Percentiles rank a stretch among this genome's conserved stretches.
These are phyloP conservation scores for Dictyostelium citrinum DNA, from an alignment of 78 protist genomes.

Conservation along the genomic window DNA sequence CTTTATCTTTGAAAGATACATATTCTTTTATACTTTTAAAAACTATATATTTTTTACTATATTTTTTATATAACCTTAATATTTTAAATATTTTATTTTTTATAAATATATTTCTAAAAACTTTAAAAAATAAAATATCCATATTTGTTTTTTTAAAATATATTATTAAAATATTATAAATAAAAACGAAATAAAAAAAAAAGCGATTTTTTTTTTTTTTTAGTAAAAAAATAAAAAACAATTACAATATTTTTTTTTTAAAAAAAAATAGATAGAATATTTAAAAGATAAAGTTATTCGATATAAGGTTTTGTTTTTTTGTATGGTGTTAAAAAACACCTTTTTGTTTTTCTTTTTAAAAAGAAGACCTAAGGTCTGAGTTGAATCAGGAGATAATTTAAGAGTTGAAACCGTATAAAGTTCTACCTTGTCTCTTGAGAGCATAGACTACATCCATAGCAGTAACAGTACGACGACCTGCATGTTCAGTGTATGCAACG, in stretches of 20 bases:
- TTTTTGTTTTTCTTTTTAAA: conserved; percentile 1
- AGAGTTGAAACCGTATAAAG: conserved; percentile 96
- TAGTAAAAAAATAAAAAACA: too few species aligned
- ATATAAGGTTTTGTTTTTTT: background rate
- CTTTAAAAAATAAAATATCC: background rate
- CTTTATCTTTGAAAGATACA: background rate
- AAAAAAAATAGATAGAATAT: background rate
- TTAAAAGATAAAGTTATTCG: background rate
- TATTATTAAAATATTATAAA: too few species aligned
- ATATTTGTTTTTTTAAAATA: background rate
- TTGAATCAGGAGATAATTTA: conserved; percentile 7
- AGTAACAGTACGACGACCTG: conserved; percentile 96
- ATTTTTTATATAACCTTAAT: background rate
- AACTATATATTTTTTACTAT: background rate
- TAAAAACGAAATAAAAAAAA: too few species aligned
- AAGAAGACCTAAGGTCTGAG: conserved; percentile 22
- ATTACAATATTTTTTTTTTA: too few species aligned
- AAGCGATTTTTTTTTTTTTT: background rate
- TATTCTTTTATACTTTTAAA: background rate
- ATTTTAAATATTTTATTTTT: background rate
- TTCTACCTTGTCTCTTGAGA: conserved; percentile 97
- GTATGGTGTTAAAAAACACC: conserved; percentile 81
- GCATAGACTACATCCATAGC: conserved; percentile 98
- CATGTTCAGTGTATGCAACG: conserved; percentile 97
- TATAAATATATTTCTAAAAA: background rate